Evolutionary conservation across 768 basidiomycete species (phyloP), one percentile per base, ranked within the genome.

Genomic region (Russula abietina): DNA sequence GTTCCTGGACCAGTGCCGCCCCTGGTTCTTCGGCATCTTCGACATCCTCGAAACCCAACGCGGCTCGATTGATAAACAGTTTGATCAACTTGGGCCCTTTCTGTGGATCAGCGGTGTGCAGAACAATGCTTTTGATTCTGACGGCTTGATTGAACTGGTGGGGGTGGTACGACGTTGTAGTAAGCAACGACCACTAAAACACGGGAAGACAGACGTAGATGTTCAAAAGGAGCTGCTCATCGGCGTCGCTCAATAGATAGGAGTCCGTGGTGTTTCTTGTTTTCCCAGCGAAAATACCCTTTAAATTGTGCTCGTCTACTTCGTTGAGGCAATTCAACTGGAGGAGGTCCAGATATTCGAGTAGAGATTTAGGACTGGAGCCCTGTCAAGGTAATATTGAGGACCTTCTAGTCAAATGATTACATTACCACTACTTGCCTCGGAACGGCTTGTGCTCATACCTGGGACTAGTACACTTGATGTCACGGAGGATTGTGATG

Each of bases 301-400:
- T 78, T 51, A 90, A 69, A 39, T 78, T 75, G 70, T 88, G 83
- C 0, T 67, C 69, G 2, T 67, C 58, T 38, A 78, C 71, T 69
- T 91, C 89, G 70, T 91, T 91, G 67, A 91, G 79, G 68, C 88
- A 89, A 62, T 82, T 83, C 55, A 84, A 71, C 70, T 89, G 87
- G 2, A 77, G 74, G 22, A 60, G 32, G 46, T 67, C 66, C 45
- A 67, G 56, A 57, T 51, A 48, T 30, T 67, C 64, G 49, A 67
- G 63, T 39, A 67, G 17, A 33, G 64, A 65, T 8, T 5, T 45
- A 10, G 57, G 30, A 30, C 24, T 49, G 26, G 65, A 58, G 33
- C 49, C 57, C 57, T 60, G 53, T 28, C 30, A 28, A 24, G 46
- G 10, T 43, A 36, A 55, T 39, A 30, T 36, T 36, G 36, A 55